phyloP scores from a whole-genome alignment of 192 early-diverging fungal species.

The Dissophora globulifera region DNA sequence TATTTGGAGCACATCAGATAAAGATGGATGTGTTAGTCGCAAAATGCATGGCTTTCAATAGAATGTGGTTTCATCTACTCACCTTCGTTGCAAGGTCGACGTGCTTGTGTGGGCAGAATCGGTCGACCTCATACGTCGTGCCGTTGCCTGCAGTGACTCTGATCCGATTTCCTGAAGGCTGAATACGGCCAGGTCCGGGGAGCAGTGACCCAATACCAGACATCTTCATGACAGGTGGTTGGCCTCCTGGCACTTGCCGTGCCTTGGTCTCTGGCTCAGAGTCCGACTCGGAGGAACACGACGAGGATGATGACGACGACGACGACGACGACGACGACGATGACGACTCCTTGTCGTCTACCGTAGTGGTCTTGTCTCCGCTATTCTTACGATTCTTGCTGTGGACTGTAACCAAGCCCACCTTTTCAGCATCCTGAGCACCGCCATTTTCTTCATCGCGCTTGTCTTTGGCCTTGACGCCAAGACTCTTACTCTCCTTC shows the following conservation, averaged over 20 bases:
- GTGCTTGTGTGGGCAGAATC: slow-evolving; percentile 66
- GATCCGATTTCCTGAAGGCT: slow-evolving; percentile 56
- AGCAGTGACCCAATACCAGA: slow-evolving; percentile 20
- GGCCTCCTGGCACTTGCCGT: slow-evolving; percentile 4
- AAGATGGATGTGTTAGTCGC: no score
- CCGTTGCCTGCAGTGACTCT: slow-evolving; percentile 57
- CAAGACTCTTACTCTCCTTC: no score
- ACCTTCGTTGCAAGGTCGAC: slow-evolving; percentile 56
- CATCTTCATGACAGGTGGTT: slow-evolving; percentile 17
- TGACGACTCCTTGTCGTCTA: slow-evolving; percentile 10
- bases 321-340: slow-evolving; percentile 8
- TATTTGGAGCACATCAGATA: no score
- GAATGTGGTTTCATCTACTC: not conserved
- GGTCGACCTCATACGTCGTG: slow-evolving; percentile 61
- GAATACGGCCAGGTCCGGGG: slow-evolving; percentile 37
- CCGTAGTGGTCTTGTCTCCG: not conserved
- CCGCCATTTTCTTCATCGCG: slow-evolving; percentile 37
- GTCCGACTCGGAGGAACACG: slow-evolving; percentile 27
- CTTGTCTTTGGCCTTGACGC: slow-evolving; percentile 36
- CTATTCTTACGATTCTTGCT: not conserved
- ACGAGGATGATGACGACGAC: slow-evolving; percentile 23
- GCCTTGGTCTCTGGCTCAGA: slow-evolving; percentile 32
- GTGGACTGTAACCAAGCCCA: slow-evolving; percentile 27
- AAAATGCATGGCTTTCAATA: no score
- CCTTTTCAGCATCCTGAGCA: not conserved